Evolutionary conservation across 177 flowering plant genomes (phyloP).

Genomic region (Vitis hybrid): DNA sequence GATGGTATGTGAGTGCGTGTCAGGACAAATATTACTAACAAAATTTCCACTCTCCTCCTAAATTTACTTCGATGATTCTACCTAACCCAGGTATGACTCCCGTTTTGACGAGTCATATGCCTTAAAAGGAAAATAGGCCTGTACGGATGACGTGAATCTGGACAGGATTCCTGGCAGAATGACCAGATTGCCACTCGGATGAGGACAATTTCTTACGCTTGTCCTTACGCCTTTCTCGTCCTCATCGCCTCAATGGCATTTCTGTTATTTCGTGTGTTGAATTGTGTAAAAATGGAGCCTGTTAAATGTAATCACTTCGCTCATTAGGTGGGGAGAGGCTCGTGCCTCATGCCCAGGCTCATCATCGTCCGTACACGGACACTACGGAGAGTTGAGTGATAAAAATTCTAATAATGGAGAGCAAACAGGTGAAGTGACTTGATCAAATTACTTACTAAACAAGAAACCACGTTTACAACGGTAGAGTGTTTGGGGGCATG

Average conservation of each 20-base stretch:
- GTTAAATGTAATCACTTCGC: too few species aligned
- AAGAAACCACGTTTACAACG: neutral
- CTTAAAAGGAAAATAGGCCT: neutral
- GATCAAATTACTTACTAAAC: neutral
- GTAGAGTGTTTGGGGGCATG: too few species aligned
- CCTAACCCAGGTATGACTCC: neutral
- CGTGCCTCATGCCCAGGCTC: too few species aligned
- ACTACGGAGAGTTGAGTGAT: too few species aligned
- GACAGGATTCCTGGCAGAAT: constrained; percentile 3
- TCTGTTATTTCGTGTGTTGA: neutral
- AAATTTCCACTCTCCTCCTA: too few species aligned
- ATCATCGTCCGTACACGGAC: too few species aligned
- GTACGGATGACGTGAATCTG: neutral
- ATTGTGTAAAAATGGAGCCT: neutral
- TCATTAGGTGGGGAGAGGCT: too few species aligned
- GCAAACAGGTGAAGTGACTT: too few species aligned
- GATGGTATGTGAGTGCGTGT: too few species aligned
- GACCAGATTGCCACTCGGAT: constrained; percentile 15
- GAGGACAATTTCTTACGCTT: constrained; percentile 1
- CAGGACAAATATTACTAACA: too few species aligned
- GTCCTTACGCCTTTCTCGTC: constrained; percentile 5
- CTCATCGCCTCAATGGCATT: constrained; percentile 17
- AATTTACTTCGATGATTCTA: too few species aligned
- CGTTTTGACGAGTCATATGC: constrained; percentile 8
- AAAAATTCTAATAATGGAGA: too few species aligned